Evolutionary conservation across 1,284 basidiomycete species (phyloP).

Genomic region (Moesziomyces parantarcticus): DNA sequence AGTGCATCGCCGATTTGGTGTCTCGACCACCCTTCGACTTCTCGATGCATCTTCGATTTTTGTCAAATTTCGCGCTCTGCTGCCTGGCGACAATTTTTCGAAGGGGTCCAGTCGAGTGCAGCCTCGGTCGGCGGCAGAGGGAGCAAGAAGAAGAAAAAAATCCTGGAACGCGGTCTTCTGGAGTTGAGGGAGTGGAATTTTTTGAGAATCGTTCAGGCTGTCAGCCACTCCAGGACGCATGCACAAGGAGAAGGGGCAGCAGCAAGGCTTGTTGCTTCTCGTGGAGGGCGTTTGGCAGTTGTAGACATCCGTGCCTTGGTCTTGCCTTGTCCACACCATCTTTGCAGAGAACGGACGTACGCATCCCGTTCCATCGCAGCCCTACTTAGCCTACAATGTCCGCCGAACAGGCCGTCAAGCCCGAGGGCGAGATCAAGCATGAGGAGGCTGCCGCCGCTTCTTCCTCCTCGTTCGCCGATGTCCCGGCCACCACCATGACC

Average conservation of each 20-base stretch:
- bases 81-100: not conserved
- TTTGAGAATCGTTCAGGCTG: not conserved
- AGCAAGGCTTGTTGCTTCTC: not conserved
- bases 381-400: slow-evolving; percentile 20
- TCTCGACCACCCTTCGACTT: not conserved
- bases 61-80: not conserved
- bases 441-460: slow-evolving; percentile 23
- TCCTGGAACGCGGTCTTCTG: not conserved
- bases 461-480: slow-evolving; percentile 17
- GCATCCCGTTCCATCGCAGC: not conserved
- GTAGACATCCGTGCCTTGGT: not conserved
- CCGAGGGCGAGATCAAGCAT: slow-evolving; percentile 10
- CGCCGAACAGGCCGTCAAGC: slow-evolving; percentile 30
- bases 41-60: too few relatives aligned
- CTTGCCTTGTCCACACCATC: slow-evolving; percentile 5
- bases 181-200: not conserved
- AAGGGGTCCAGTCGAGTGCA: not conserved
- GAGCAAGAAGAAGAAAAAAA: not conserved
- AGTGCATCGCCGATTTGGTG: not conserved
- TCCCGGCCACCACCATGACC: slow-evolving; percentile 28
- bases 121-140: not conserved
- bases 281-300: not conserved
- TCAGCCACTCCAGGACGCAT: not conserved
- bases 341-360: slow-evolving; percentile 1
- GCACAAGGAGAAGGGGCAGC: not conserved